phyloP scores from a whole-genome alignment of 495 filamentous ascomycete species.

The Choiromyces venosus region DNA sequence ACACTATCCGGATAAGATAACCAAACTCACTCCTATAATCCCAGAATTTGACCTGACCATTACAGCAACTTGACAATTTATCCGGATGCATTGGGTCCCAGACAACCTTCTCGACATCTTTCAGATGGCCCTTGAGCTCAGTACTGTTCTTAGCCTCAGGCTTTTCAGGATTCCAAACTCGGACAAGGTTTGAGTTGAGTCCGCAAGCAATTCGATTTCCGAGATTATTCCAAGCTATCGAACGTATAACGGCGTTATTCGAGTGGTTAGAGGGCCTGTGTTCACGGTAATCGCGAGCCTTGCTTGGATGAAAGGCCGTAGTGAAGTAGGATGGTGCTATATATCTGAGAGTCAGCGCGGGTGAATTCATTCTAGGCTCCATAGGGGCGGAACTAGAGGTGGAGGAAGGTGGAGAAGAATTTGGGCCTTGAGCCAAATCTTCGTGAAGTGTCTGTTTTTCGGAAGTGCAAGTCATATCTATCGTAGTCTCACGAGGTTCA shows the following conservation, averaged over 20 bases:
- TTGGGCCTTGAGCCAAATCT: neutral
- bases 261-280: slow-evolving; percentile 39
- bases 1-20: neutral
- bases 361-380: neutral
- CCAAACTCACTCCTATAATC: slow-evolving; percentile 50
- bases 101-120: slow-evolving; percentile 73
- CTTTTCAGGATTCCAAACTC: slow-evolving; percentile 90
- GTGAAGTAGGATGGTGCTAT: neutral
- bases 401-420: neutral
- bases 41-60: slow-evolving; percentile 87
- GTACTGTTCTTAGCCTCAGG: slow-evolving; percentile 73
- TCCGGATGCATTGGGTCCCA: slow-evolving; percentile 87
- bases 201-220: slow-evolving; percentile 81
- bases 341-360: neutral
- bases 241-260: slow-evolving; percentile 48
- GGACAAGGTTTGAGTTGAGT: slow-evolving; percentile 70
- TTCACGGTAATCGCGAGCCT: slow-evolving; percentile 38
- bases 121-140: slow-evolving; percentile 74
- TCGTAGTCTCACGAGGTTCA: neutral
- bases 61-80: slow-evolving; percentile 76
- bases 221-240: slow-evolving; percentile 83
- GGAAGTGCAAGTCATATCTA: neutral
- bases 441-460: neutral
- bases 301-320: slow-evolving; percentile 4
- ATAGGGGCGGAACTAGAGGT: neutral